A percentile compares a stretch with the other conserved stretches of the same genome.
Evolutionary conservation across 805 yeast species (phyloP).

Genomic region (Saccharomycopsis sp.): DNA sequence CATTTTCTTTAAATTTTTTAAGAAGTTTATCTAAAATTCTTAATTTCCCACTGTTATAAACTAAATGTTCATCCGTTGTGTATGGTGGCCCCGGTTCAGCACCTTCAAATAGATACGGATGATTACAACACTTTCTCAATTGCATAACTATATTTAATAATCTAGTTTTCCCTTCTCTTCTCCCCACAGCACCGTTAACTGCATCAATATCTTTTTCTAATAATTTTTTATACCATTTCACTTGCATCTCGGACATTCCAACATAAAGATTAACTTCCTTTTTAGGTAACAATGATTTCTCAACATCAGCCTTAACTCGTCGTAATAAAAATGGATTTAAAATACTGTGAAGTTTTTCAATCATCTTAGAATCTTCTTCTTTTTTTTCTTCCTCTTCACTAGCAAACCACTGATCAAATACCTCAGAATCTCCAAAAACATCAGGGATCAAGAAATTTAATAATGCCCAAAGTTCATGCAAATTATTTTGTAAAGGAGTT

Average conservation of each 20-base stretch:
- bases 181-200: conserved; percentile 92
- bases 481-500: conserved; percentile 89
- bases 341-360: conserved; percentile 82
- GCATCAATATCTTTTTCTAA: conserved; percentile 93
- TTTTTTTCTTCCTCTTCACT: conserved; percentile 35
- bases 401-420: conserved; percentile 89
- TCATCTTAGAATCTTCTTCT: conserved; percentile 70
- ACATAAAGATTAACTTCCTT: conserved; percentile 84
- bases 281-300: conserved; percentile 82
- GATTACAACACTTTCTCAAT: conserved; percentile 92
- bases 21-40: conserved; percentile 77
- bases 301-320: conserved; percentile 90
- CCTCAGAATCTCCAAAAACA: conserved; percentile 85
- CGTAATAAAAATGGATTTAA: conserved; percentile 82
- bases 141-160: conserved; percentile 94
- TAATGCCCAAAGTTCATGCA: conserved; percentile 95
- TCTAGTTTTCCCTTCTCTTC: conserved; percentile 87
- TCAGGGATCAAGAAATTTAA: conserved; percentile 87
- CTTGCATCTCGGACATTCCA: conserved; percentile 94
- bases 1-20: conserved; percentile 61
- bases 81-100: conserved; percentile 99
- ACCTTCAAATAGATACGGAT: conserved; percentile 96
- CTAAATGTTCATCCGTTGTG: conserved; percentile 90
- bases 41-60: conserved; percentile 89
- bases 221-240: conserved; percentile 81